These are phyloP conservation scores for Phanerochaete sordida DNA, from an alignment of 768 basidiomycete genomes.

Conservation along the genomic window DNA sequence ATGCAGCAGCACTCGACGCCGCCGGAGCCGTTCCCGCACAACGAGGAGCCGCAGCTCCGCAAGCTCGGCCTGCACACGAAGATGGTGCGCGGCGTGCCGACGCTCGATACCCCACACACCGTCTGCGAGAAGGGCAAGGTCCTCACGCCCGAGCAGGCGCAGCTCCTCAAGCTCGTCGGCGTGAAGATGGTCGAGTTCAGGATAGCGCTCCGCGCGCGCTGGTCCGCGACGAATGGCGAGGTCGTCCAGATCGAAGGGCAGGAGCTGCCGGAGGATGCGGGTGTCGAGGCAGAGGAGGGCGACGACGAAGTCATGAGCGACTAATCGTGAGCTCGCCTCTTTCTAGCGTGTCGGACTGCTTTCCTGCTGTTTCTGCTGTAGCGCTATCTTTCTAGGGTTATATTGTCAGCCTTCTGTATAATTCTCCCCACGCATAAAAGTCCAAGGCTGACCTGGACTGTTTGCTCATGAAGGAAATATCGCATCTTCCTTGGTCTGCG, in stretches of 20 bases:
- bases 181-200: slow-evolving; percentile 85
- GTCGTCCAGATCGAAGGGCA: slow-evolving; percentile 56
- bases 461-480: neutral
- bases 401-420: neutral
- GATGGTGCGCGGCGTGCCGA: slow-evolving; percentile 86
- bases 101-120: slow-evolving; percentile 72
- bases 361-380: neutral
- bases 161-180: slow-evolving; percentile 88
- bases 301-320: slow-evolving; percentile 28
- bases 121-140: slow-evolving; percentile 81
- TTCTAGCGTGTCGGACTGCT: neutral
- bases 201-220: slow-evolving; percentile 65
- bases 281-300: slow-evolving; percentile 28
- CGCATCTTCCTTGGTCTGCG: no score
- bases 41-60: slow-evolving; percentile 94
- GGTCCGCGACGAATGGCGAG: slow-evolving; percentile 66
- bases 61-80: slow-evolving; percentile 85
- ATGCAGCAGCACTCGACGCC: slow-evolving; percentile 77
- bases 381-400: neutral
- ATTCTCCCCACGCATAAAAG: neutral
- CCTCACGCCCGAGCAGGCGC: slow-evolving; percentile 84
- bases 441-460: neutral
- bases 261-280: slow-evolving; percentile 34
- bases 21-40: slow-evolving; percentile 90
- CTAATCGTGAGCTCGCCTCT: slow-evolving; percentile 13